These are phyloP conservation scores for Mimosa bimucronata DNA, from an alignment of 306 rosid genomes.

Conservation along the genomic window DNA sequence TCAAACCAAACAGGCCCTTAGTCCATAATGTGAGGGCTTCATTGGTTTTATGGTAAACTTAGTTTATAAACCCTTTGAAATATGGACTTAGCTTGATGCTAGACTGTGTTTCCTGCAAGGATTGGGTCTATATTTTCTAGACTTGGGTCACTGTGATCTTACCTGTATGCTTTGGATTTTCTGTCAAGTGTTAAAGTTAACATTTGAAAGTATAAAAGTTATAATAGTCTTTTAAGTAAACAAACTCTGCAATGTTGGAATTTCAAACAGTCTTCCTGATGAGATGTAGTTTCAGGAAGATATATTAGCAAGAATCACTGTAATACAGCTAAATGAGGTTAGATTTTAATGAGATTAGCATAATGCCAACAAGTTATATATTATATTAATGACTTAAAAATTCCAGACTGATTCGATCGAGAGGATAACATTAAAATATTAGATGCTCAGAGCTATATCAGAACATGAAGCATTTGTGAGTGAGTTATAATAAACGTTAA, in stretches of 20 bases:
- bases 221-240: too few relatives aligned
- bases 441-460: not conserved
- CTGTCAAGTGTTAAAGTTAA: not conserved
- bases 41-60: conserved; percentile 4
- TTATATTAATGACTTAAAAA: not conserved
- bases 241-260: not conserved
- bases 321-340: not conserved
- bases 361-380: not conserved
- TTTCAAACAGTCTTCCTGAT: not conserved
- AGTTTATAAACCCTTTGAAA: not conserved
- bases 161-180: not conserved
- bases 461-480: not conserved
- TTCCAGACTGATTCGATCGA: not conserved
- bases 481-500: not conserved
- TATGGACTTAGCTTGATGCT: not conserved
- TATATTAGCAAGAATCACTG: not conserved
- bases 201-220: not conserved
- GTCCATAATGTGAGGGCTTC: conserved; percentile 1
- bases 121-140: not conserved
- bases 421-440: not conserved
- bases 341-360: not conserved
- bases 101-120: not conserved
- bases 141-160: not conserved
- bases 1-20: too few relatives aligned
- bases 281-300: not conserved